phyloP scores from a whole-genome alignment of 148 eudicot genomes.

The Chenopodium quinoa region DNA sequence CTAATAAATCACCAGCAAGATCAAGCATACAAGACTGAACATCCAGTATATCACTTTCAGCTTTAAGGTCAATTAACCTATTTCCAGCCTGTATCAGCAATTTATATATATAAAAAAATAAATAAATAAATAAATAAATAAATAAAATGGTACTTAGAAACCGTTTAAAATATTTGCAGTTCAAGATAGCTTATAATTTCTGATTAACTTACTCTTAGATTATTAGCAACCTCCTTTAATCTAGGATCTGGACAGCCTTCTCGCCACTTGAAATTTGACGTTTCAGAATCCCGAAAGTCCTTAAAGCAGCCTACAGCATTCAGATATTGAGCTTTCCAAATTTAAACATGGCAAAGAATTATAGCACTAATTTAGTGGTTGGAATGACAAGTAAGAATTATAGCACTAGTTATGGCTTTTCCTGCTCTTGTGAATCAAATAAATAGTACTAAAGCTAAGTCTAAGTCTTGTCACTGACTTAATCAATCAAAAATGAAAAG shows the following conservation, averaged over 20 bases:
- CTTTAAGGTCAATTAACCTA: slow-evolving; percentile 26
- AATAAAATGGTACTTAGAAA: background rate
- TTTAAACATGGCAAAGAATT: background rate
- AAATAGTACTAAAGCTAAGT: background rate
- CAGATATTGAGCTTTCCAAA: background rate
- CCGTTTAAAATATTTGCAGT: background rate
- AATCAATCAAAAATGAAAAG: background rate
- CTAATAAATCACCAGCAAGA: slow-evolving; percentile 62
- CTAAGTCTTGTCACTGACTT: background rate
- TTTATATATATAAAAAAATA: background rate
- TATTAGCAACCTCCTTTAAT: slow-evolving; percentile 28
- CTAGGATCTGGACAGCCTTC: slow-evolving; percentile 31
- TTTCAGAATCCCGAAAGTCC: slow-evolving; percentile 37
- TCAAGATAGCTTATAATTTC: background rate
- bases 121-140: no score
- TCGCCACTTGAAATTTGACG: slow-evolving; percentile 60
- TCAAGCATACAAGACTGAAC: slow-evolving; percentile 62
- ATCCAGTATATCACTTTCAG: slow-evolving; percentile 57
- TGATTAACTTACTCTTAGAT: slow-evolving; percentile 27
- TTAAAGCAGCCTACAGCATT: slow-evolving; percentile 23
- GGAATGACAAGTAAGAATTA: background rate
- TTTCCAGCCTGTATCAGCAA: slow-evolving; percentile 41
- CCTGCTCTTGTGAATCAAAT: background rate
- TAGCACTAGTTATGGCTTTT: background rate
- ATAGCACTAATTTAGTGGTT: background rate